phyloP scores from a whole-genome alignment of 176 grass and related monocot species.

The Musa beccarii region DNA sequence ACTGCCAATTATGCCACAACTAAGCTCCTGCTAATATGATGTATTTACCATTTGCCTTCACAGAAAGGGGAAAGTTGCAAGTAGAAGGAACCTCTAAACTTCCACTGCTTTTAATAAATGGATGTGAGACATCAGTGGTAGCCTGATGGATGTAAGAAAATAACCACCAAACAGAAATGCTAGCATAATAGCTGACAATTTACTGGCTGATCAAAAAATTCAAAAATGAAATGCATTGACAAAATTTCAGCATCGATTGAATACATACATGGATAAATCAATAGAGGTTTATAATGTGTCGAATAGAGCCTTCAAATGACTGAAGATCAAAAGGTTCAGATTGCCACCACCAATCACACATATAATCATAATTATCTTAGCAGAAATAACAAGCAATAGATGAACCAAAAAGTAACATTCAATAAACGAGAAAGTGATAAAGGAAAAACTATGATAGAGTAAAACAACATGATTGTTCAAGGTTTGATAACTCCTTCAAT shows the following conservation, averaged over 20 bases:
- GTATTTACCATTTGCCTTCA: too few species aligned
- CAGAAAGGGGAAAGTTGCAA: too few species aligned
- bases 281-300: not conserved
- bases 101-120: too few species aligned
- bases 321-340: not conserved
- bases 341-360: not conserved
- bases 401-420: not conserved
- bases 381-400: not conserved
- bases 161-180: not conserved
- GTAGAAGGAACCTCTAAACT: too few species aligned
- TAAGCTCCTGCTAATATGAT: too few species aligned
- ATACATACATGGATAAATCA: not conserved
- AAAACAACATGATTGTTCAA: not conserved
- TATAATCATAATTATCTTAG: too few species aligned
- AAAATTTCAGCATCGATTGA: not conserved
- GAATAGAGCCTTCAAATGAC: not conserved
- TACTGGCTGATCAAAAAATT: not conserved
- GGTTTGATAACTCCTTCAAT: not conserved
- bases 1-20: too few species aligned
- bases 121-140: not conserved
- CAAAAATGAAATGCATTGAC: too few species aligned
- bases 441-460: not conserved
- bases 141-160: not conserved
- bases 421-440: not conserved
- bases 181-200: not conserved